These are phyloP conservation scores for Clarireedia hainanense DNA, from an alignment of 2,329 filamentous ascomycete species.

Conservation along the genomic window DNA sequence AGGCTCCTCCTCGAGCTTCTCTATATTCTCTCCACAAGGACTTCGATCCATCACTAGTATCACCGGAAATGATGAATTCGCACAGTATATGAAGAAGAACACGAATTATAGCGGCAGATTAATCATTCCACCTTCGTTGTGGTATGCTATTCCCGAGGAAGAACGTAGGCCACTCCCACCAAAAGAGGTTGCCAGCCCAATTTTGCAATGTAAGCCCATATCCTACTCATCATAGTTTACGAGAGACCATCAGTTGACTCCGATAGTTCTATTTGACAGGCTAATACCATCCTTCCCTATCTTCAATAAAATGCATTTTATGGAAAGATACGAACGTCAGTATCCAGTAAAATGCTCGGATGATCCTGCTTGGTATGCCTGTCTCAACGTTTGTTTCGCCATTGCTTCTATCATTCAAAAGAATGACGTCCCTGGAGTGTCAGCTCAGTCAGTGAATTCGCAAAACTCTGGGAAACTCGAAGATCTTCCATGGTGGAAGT, in stretches of 20 bases:
- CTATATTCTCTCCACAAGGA: slow-evolving; percentile 21
- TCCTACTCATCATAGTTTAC: background rate
- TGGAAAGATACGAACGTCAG: slow-evolving; percentile 14
- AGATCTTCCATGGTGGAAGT: background rate
- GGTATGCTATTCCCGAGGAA: slow-evolving; percentile 15
- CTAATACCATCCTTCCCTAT: slow-evolving; percentile 11
- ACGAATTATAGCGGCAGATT: background rate
- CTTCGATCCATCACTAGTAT: slow-evolving; percentile 17
- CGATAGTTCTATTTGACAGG: slow-evolving; percentile 2
- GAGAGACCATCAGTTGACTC: background rate
- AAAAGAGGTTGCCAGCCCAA: slow-evolving; percentile 16
- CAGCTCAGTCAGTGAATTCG: background rate
- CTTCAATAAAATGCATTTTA: slow-evolving; percentile 15
- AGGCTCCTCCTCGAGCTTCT: slow-evolving; percentile 22
- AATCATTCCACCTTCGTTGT: slow-evolving; percentile 5
- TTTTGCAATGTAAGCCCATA: slow-evolving; percentile 16
- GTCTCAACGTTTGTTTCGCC: slow-evolving; percentile 19
- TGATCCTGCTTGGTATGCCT: slow-evolving; percentile 22
- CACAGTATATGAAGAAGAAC: background rate
- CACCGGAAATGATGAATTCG: background rate
- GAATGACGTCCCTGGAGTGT: slow-evolving; percentile 8
- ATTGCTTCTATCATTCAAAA: slow-evolving; percentile 10
- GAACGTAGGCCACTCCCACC: slow-evolving; percentile 15
- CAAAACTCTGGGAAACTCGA: background rate
- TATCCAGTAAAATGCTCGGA: slow-evolving; percentile 17